Conservation (phyloP, 176 grass and related monocot species). For the Pontederia paniculata region DNA sequence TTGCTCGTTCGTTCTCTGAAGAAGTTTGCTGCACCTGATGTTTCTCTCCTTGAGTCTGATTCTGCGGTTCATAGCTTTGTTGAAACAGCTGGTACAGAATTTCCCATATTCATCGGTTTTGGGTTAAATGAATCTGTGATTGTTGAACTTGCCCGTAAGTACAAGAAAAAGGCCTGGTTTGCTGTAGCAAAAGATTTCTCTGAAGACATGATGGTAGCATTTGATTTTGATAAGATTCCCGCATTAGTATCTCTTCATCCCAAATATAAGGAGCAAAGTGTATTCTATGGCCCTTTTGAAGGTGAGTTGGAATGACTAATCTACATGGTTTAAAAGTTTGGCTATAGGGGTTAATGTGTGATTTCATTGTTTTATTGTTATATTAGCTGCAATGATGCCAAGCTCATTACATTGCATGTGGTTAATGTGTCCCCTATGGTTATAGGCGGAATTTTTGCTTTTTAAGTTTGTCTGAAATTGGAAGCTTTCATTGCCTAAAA, state of each 20-base stretch:
- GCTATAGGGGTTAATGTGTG: too few relatives aligned
- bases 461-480: too few relatives aligned
- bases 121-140: slow-evolving; percentile 63
- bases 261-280: slow-evolving; percentile 66
- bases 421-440: too few relatives aligned
- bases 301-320: slow-evolving; percentile 28
- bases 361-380: too few relatives aligned
- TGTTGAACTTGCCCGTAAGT: slow-evolving; percentile 58
- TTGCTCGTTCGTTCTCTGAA: slow-evolving; percentile 65
- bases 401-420: too few relatives aligned
- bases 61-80: slow-evolving; percentile 57
- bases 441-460: too few relatives aligned
- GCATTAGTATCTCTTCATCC: slow-evolving; percentile 64
- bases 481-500: too few relatives aligned
- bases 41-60: slow-evolving; percentile 63
- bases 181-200: slow-evolving; percentile 81
- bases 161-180: slow-evolving; percentile 99
- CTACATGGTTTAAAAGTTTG: background rate
- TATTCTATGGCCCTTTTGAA: slow-evolving; percentile 97
- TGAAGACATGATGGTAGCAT: slow-evolving; percentile 54
- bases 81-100: slow-evolving; percentile 49
- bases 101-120: slow-evolving; percentile 93
- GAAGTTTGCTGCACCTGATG: slow-evolving; percentile 81
- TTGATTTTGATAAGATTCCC: slow-evolving; percentile 80
- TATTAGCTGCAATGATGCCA: too few relatives aligned